Conservation (phyloP, 306 rosid genomes). For the Citrullus amarus region DNA sequence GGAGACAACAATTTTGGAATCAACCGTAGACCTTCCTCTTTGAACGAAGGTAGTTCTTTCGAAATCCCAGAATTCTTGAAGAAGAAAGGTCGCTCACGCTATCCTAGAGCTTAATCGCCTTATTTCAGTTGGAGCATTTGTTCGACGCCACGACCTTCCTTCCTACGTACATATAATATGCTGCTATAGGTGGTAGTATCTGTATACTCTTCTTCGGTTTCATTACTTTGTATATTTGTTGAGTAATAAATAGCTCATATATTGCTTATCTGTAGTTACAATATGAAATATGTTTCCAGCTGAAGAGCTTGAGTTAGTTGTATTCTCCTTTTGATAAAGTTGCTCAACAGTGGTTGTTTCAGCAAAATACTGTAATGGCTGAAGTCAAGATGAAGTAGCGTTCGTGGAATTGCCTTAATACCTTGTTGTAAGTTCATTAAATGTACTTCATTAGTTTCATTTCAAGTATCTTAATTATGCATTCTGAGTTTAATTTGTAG, state of each 20-base stretch:
- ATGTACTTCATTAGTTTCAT: background rate
- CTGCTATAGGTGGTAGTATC: constrained; percentile 7
- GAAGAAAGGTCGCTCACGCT: constrained; percentile 95
- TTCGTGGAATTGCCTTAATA: background rate
- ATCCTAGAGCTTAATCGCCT: constrained; percentile 54
- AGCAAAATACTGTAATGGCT: background rate
- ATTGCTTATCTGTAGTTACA: constrained; percentile 1
- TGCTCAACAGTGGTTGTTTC: background rate
- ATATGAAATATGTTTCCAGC: background rate
- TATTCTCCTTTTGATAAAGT: background rate
- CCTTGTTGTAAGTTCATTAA: background rate
- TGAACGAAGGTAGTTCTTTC: constrained; percentile 49
- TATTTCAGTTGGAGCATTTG: background rate
- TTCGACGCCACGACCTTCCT: background rate
- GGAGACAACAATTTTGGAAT: constrained; percentile 37
- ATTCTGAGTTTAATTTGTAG: background rate
- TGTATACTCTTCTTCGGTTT: constrained; percentile 1
- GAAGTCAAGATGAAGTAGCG: background rate
- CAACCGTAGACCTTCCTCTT: constrained; percentile 54
- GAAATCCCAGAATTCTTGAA: constrained; percentile 90
- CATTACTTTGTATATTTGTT: background rate
- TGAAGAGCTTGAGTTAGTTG: constrained; percentile 1
- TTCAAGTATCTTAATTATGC: background rate
- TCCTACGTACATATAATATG: background rate
- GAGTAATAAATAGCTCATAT: constrained; percentile 8